phyloP scores from a whole-genome alignment of 345 rosid genomes.

The Psidium friedrichsthalianum region DNA sequence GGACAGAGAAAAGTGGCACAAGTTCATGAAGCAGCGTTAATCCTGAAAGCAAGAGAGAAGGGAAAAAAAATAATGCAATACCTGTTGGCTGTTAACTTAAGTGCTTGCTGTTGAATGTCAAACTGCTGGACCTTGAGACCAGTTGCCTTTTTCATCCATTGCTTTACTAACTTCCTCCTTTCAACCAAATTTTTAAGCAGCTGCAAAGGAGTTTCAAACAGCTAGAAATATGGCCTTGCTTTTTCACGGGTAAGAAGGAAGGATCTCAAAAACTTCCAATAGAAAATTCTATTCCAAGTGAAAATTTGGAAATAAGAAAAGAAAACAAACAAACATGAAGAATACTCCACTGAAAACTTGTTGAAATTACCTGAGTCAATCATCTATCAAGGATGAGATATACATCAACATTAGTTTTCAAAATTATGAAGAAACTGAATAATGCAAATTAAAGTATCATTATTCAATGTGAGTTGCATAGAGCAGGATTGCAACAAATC shows the following conservation, averaged over 20 bases:
- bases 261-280: background rate
- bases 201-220: slow-evolving; percentile 23
- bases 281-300: background rate
- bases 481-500: background rate
- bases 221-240: background rate
- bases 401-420: background rate
- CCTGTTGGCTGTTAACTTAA: slow-evolving; percentile 98
- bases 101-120: slow-evolving; percentile 96
- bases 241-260: background rate
- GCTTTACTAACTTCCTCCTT: slow-evolving; percentile 79
- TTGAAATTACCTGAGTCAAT: background rate
- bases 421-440: background rate
- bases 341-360: background rate
- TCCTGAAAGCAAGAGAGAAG: background rate
- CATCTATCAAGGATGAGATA: background rate
- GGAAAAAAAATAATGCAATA: slow-evolving; percentile 5
- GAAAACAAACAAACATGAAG: background rate
- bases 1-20: background rate
- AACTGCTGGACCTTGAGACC: slow-evolving; percentile 81
- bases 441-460: background rate
- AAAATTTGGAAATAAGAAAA: background rate
- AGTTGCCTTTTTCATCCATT: slow-evolving; percentile 69
- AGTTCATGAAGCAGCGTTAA: background rate
- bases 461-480: background rate
- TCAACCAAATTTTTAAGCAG: slow-evolving; percentile 81